phyloP scores from a whole-genome alignment of 1,139 yeast genomes.

The Blastobotrys persicus region DNA sequence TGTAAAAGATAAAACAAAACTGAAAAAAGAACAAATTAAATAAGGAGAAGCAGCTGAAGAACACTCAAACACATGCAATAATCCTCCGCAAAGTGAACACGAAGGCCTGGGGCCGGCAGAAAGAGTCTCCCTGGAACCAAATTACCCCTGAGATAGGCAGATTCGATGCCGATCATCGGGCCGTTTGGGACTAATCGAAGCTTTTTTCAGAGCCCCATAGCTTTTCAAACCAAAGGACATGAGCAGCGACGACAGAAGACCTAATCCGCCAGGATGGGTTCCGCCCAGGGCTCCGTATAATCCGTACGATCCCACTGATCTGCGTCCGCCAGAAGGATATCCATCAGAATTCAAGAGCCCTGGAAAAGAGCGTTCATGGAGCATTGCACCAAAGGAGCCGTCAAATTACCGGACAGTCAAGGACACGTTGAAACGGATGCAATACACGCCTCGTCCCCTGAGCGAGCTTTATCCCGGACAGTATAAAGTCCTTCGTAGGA shows the following conservation, averaged over 20 bases:
- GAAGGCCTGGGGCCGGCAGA: too few relatives aligned
- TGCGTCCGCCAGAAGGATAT: slow-evolving; percentile 77
- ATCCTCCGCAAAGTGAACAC: too few relatives aligned
- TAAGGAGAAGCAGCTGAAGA: too few relatives aligned
- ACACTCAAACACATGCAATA: too few relatives aligned
- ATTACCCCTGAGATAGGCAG: not conserved
- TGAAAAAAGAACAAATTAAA: too few relatives aligned
- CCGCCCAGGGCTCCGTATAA: slow-evolving; percentile 82
- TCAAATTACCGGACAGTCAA: slow-evolving; percentile 68
- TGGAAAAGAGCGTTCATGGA: slow-evolving; percentile 44
- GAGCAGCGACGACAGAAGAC: slow-evolving; percentile 48
- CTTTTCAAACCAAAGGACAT: not conserved
- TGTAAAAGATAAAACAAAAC: too few relatives aligned
- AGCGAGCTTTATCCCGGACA: slow-evolving; percentile 78
- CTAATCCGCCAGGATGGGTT: slow-evolving; percentile 80
- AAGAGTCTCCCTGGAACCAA: too few relatives aligned
- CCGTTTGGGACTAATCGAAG: not conserved
- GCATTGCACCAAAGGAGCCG: slow-evolving; percentile 64
- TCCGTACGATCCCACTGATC: slow-evolving; percentile 77
- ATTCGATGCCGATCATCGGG: not conserved
- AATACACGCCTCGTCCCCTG: slow-evolving; percentile 76
- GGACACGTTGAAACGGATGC: slow-evolving; percentile 67
- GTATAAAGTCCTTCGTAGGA: slow-evolving; percentile 64
- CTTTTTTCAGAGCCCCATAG: not conserved
- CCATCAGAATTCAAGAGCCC: slow-evolving; percentile 64